Evolutionary conservation across 176 grass and related monocot species (phyloP), one percentile per base, ranked within the genome.

Genomic region (Aegilops umbellulata): DNA sequence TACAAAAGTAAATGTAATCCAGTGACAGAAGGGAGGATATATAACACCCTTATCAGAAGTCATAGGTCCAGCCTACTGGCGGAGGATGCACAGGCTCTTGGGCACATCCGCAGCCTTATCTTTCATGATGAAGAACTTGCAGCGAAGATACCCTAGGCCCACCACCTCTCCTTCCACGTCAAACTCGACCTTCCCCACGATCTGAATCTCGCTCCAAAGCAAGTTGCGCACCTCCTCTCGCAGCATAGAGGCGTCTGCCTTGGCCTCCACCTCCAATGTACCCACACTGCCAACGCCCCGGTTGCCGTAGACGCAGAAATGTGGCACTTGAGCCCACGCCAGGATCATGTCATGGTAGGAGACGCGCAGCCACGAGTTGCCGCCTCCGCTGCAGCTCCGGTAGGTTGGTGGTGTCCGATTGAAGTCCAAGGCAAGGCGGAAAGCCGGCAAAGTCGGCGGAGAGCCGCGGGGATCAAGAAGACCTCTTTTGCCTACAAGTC

Each of bases 101-200:
- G 74, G 22, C 26, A 46, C 39, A 11, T 25, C 0, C 6, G 26
- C 5, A n/a, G 24, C 47, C 1, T 57, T 34, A 9, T 19, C 74
- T 12, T 67, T 8, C 12, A 14, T 10, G 25, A 81, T 25, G 0
- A 47, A 47, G 27, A 12, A 9, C 61, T 66, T 44, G 62, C 62
- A 29, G 25, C 39, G 39, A 32, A 32, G 4, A n/a, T 81, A 67
- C 8, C 79, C 80, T 12, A 82, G 29, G 8, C 64, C 80, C 3
- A 3, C 27, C 42, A 82, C 80, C 27, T 82, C 64, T 69, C 80
- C 80, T 20, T 82, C 29, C 6, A 82, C 65, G 4, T 53, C 44
- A 34, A 69, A 82, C 29, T 36, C 6, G 10, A 15, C 64, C 44
- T 55, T 82, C 19, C 80, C 65, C 20, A 25, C 11, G 19, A 64